A percentile compares a stretch with the other conserved stretches of the same genome.
Evolutionary conservation across 352 stramenopile genomes (phyloP).

Genomic region (Saprolegnia parasitica): DNA sequence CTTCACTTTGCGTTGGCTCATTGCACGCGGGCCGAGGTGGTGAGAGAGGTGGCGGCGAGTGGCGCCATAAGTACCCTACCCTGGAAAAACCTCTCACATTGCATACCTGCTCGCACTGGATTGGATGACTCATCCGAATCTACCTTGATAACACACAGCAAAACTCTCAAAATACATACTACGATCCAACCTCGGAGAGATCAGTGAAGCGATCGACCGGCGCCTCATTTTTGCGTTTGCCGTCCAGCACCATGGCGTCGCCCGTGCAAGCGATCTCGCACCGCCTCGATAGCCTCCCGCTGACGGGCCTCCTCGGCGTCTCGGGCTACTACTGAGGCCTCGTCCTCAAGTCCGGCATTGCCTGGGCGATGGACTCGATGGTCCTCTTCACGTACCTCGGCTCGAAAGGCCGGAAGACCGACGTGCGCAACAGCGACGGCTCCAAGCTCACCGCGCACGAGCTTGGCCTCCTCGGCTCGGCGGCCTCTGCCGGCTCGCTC

Average conservation of each 20-base stretch:
- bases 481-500: constrained; percentile 44
- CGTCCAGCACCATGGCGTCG: background rate
- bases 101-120: too few relatives aligned
- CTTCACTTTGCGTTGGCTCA: too few relatives aligned
- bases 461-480: constrained; percentile 33
- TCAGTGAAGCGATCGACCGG: too few relatives aligned
- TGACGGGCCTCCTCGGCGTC: constrained; percentile 39
- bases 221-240: background rate
- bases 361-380: constrained; percentile 76
- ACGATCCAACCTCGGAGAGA: too few relatives aligned
- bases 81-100: too few relatives aligned
- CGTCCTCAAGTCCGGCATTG: constrained; percentile 56
- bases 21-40: too few relatives aligned
- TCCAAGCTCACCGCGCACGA: constrained; percentile 25
- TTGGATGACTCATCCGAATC: too few relatives aligned
- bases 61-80: too few relatives aligned
- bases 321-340: constrained; percentile 70
- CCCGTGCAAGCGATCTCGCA: constrained; percentile 56
- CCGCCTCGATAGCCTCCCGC: constrained; percentile 49
- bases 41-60: too few relatives aligned
- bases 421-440: too few relatives aligned
- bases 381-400: constrained; percentile 47
- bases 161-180: too few relatives aligned
- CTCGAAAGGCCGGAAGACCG: background rate
- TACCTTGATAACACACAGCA: too few relatives aligned